Conservation (phyloP, 169 alveolate species). For the Theileria orientalis region DNA sequence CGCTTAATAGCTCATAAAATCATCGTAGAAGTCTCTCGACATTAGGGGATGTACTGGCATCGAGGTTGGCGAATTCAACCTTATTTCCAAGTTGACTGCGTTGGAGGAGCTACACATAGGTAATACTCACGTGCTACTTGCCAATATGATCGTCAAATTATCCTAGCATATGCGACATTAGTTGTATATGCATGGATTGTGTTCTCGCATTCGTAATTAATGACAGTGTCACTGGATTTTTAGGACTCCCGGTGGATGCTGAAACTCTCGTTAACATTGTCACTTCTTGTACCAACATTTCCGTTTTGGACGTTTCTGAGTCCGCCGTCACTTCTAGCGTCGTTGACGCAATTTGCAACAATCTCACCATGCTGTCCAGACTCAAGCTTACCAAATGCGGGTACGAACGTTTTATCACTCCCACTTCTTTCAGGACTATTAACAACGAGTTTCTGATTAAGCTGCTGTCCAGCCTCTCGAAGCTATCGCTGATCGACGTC, state of each 20-base stretch:
- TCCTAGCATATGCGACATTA: too few relatives aligned
- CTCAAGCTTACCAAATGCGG: constrained; percentile 50
- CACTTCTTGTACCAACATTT: constrained; percentile 22
- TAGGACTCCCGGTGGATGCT: constrained; percentile 2
- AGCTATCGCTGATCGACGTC: constrained; percentile 51
- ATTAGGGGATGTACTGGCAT: constrained; percentile 51
- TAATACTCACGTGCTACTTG: too few relatives aligned
- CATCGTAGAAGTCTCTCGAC: constrained; percentile 26
- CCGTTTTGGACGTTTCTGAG: constrained; percentile 48
- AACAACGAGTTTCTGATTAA: constrained; percentile 20
- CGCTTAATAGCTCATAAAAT: neutral
- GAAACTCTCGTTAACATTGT: constrained; percentile 16
- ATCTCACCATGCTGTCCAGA: constrained; percentile 28
- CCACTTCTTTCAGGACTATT: constrained; percentile 9
- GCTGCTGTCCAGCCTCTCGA: constrained; percentile 17
- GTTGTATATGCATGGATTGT: too few relatives aligned
- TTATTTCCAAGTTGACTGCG: neutral
- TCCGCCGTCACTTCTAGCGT: constrained; percentile 23
- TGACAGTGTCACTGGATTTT: neutral
- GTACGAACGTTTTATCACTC: constrained; percentile 2
- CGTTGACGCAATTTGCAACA: constrained; percentile 16
- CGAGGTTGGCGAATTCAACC: constrained; percentile 22
- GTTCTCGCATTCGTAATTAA: neutral
- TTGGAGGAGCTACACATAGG: constrained; percentile 43
- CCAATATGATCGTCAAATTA: too few relatives aligned